Evolutionary conservation across 768 basidiomycete species (phyloP).

Genomic region (Boletus vinaceobasis): DNA sequence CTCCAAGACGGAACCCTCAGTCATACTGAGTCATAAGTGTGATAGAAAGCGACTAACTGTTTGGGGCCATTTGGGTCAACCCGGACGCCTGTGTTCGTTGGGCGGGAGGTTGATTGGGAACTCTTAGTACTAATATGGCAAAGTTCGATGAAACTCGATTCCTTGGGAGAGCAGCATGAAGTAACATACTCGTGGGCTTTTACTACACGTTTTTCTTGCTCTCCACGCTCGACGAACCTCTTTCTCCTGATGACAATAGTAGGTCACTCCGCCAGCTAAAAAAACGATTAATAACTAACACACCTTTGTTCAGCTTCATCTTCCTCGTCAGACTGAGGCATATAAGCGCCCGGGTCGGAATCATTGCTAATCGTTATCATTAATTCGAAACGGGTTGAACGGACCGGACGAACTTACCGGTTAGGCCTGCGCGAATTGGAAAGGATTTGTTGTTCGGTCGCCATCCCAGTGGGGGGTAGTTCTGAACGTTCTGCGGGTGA

Average conservation of each 20-base stretch:
- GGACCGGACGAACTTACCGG: neutral
- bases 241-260: neutral
- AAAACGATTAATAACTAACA: neutral
- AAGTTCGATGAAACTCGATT: neutral
- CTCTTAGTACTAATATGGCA: neutral
- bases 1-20: neutral
- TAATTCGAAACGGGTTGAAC: neutral
- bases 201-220: rapidly evolving
- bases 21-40: neutral
- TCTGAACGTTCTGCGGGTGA: neutral
- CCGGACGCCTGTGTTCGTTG: neutral
- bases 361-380: neutral
- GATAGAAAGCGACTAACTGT: slow-evolving; percentile 7
- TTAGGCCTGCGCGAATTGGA: neutral
- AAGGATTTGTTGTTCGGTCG: neutral
- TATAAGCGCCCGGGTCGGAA: neutral
- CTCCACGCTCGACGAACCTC: slow-evolving; percentile 11
- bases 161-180: neutral
- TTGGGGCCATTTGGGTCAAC: neutral
- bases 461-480: neutral
- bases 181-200: neutral
- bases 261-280: neutral
- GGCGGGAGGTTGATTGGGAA: neutral
- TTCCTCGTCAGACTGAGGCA: neutral
- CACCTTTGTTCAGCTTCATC: neutral